Conservation (phyloP, 2,329 filamentous ascomycete species). For the Diaporthe citriasiana region DNA sequence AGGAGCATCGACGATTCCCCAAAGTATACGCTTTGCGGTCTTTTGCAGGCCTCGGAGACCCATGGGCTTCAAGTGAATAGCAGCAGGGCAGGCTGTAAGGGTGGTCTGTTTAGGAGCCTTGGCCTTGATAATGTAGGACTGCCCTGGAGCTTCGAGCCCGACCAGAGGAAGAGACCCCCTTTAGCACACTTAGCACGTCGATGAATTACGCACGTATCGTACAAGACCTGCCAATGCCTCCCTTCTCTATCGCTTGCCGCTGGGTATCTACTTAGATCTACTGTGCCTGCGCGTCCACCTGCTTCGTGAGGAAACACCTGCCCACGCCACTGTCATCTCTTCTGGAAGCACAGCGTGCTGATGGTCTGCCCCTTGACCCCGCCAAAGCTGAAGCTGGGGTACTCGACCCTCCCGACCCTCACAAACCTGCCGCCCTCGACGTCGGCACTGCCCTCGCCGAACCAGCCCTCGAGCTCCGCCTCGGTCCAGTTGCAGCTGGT, state of each 20-base stretch:
- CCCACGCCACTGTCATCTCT: background rate
- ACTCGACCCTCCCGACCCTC: conserved; percentile 79
- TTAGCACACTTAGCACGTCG: conserved; percentile 37
- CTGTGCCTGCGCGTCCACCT: background rate
- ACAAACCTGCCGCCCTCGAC: conserved; percentile 61
- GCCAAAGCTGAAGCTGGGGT: conserved; percentile 90
- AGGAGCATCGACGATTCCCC: conserved; percentile 38
- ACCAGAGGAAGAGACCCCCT: conserved; percentile 34
- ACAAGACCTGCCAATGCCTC: conserved; percentile 3
- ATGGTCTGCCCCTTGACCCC: conserved; percentile 91
- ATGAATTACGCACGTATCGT: conserved; percentile 37
- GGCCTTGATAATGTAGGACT: conserved; percentile 40
- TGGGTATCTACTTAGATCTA: conserved; percentile 34
- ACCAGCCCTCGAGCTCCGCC: conserved; percentile 85
- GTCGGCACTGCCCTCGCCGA: conserved; percentile 57
- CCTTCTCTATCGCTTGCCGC: conserved; percentile 34
- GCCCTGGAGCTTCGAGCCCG: conserved; percentile 37
- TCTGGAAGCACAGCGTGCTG: conserved; percentile 86
- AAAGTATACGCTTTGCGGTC: conserved; percentile 34
- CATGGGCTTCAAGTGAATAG: conserved; percentile 31
- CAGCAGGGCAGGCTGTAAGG: conserved; percentile 20
- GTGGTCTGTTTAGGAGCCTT: conserved; percentile 28
- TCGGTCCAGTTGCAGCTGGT: conserved; percentile 99
- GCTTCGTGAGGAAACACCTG: background rate
- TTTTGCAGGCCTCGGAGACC: conserved; percentile 15